A percentile compares a stretch with the other conserved stretches of the same genome.
These are phyloP conservation scores for Fusarium sp. DNA, from an alignment of 2,329 filamentous ascomycete genomes.

Conservation along the genomic window DNA sequence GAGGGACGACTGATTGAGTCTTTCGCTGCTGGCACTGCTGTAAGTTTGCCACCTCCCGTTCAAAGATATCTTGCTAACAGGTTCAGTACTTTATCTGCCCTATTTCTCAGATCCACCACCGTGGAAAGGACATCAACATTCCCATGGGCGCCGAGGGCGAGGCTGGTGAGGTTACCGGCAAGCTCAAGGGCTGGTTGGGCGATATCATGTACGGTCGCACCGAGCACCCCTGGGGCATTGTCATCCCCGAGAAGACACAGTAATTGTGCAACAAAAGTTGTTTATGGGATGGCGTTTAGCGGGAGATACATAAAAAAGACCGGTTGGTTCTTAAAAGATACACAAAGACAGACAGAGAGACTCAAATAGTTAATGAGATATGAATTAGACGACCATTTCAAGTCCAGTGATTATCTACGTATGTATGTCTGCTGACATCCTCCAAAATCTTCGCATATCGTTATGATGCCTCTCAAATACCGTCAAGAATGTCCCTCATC, in stretches of 20 bases:
- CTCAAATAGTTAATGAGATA: slow-evolving; percentile 38
- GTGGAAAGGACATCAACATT: slow-evolving; percentile 70
- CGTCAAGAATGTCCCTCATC: slow-evolving; percentile 43
- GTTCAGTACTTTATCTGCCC: slow-evolving; percentile 75
- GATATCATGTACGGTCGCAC: slow-evolving; percentile 81
- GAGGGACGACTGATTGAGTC: slow-evolving; percentile 85
- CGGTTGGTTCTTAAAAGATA: slow-evolving; percentile 16
- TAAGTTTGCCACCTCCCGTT: slow-evolving; percentile 57
- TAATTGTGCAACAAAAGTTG: slow-evolving; percentile 37
- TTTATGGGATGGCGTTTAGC: slow-evolving; percentile 44
- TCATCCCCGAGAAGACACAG: slow-evolving; percentile 71
- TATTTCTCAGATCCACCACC: slow-evolving; percentile 75
- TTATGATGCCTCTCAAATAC: slow-evolving; percentile 6
- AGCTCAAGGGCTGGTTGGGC: slow-evolving; percentile 74
- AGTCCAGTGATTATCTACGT: slow-evolving; percentile 13
- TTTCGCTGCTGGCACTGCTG: slow-evolving; percentile 88
- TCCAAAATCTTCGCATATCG: neutral
- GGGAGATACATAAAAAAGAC: slow-evolving; percentile 38
- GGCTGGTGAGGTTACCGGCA: slow-evolving; percentile 65
- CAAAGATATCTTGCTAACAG: slow-evolving; percentile 27
- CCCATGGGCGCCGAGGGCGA: slow-evolving; percentile 65
- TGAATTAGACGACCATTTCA: slow-evolving; percentile 40
- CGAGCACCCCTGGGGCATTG: slow-evolving; percentile 75
- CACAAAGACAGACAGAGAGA: slow-evolving; percentile 6
- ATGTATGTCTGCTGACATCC: neutral